Conservation (phyloP, 768 basidiomycete species). For the Boletus coccyginus region DNA sequence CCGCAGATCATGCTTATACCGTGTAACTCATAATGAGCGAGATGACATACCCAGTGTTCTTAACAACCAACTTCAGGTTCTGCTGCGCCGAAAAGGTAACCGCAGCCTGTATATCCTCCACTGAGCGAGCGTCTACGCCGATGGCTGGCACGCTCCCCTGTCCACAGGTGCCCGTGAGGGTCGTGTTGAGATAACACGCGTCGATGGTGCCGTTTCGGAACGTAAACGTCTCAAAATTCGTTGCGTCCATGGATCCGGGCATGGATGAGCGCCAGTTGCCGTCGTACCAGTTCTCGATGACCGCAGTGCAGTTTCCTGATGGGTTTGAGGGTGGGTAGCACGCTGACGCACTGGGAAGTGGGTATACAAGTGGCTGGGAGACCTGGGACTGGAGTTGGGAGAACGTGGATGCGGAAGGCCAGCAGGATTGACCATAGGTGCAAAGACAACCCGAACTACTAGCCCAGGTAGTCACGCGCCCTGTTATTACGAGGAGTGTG, state of each 20-base stretch:
- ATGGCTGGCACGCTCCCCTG: conserved; percentile 27
- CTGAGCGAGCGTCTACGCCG: conserved; percentile 23
- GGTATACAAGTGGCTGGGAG: conserved; percentile 17
- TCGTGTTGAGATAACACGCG: conserved; percentile 31
- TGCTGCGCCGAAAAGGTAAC: conserved; percentile 23
- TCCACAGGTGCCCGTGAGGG: conserved; percentile 17
- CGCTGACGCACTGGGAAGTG: conserved; percentile 14
- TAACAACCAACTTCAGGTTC: conserved; percentile 25
- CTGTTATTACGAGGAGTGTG: background rate
- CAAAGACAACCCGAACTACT: conserved; percentile 12
- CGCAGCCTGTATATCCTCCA: conserved; percentile 25
- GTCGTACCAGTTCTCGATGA: conserved; percentile 27
- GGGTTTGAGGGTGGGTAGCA: conserved; percentile 20
- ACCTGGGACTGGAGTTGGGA: conserved; percentile 13
- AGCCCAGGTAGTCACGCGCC: background rate
- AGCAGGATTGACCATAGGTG: conserved; percentile 17
- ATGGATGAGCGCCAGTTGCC: conserved; percentile 41
- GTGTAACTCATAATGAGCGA: background rate
- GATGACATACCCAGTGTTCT: conserved; percentile 26
- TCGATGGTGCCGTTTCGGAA: conserved; percentile 46
- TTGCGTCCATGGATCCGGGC: conserved; percentile 39
- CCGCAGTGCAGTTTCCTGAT: conserved; percentile 38
- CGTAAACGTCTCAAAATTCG: conserved; percentile 34
- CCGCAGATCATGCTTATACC: background rate
- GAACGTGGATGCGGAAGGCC: conserved; percentile 16